A percentile compares a stretch with the other conserved stretches of the same genome.
These are phyloP conservation scores for Backusella parvicylindrica DNA, from an alignment of 192 early-diverging fungal genomes.

Conservation along the genomic window DNA sequence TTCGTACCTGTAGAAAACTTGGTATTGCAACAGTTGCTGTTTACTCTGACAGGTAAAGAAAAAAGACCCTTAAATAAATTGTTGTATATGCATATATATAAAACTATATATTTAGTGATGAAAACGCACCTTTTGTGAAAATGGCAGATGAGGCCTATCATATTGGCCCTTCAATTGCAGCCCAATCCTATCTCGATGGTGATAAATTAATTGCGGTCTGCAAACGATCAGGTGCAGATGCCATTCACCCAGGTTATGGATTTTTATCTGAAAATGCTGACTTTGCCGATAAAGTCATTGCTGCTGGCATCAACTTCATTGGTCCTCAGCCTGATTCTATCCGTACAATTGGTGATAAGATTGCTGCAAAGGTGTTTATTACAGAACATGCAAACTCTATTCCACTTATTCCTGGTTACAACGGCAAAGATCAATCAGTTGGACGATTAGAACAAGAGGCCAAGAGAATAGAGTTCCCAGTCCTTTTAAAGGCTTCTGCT, in stretches of 20 bases:
- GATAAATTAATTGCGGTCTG: constrained; percentile 52
- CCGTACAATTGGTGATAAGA: constrained; percentile 61
- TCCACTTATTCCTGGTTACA: constrained; percentile 63
- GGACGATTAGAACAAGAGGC: constrained; percentile 49
- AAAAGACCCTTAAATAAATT: neutral
- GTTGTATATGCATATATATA: neutral
- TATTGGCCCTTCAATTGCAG: constrained; percentile 50
- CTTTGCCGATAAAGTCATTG: constrained; percentile 46
- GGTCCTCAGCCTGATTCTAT: constrained; percentile 56
- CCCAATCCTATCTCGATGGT: constrained; percentile 51
- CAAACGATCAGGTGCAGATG: constrained; percentile 45
- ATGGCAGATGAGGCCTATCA: constrained; percentile 55
- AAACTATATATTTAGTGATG: constrained; percentile 33
- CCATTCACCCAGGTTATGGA: constrained; percentile 60
- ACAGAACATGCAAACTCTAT: constrained; percentile 49
- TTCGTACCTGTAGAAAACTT: constrained; percentile 63
- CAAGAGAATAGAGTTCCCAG: constrained; percentile 51
- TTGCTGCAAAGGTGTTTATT: constrained; percentile 54
- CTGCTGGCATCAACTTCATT: constrained; percentile 53
- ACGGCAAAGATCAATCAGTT: constrained; percentile 54
- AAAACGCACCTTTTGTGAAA: constrained; percentile 46
- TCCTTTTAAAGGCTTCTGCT: constrained; percentile 59
- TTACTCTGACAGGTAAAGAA: constrained; percentile 59
- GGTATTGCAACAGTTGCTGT: constrained; percentile 64
- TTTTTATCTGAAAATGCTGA: constrained; percentile 61